These are phyloP conservation scores for Diatrype stigma DNA, from an alignment of 2,329 filamentous ascomycete genomes.

Conservation along the genomic window DNA sequence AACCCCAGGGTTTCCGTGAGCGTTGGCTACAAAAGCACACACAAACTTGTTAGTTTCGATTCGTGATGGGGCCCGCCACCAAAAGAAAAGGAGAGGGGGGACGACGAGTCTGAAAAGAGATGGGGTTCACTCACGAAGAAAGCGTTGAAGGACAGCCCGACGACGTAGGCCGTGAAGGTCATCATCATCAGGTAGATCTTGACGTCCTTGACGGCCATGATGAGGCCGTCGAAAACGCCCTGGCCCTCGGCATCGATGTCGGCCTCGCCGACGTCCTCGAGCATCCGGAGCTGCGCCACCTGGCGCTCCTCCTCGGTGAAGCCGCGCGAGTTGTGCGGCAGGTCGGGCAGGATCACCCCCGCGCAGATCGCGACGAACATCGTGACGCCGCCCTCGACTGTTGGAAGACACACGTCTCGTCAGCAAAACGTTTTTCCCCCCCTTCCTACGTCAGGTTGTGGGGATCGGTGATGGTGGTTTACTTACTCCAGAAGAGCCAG, in stretches of 20 bases:
- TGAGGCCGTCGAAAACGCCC: slow-evolving; percentile 47
- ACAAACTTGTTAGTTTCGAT: no score
- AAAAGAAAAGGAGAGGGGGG: neutral
- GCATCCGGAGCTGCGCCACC: slow-evolving; percentile 51
- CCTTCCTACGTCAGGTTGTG: neutral
- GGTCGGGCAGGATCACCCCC: slow-evolving; percentile 48
- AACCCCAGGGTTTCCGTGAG: slow-evolving; percentile 52
- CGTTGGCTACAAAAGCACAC: slow-evolving; percentile 44
- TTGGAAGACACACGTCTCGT: slow-evolving; percentile 33
- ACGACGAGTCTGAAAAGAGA: no score
- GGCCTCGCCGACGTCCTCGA: slow-evolving; percentile 54
- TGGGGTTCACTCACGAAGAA: slow-evolving; percentile 43
- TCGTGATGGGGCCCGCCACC: no score
- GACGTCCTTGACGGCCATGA: slow-evolving; percentile 55
- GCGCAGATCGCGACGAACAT: slow-evolving; percentile 44
- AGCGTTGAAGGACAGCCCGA: slow-evolving; percentile 55
- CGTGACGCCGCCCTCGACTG: slow-evolving; percentile 49
- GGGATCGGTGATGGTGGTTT: neutral
- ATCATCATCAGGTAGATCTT: slow-evolving; percentile 64
- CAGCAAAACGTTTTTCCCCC: neutral
- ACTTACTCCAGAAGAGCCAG: slow-evolving; percentile 52
- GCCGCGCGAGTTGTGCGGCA: slow-evolving; percentile 53
- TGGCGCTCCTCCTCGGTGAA: slow-evolving; percentile 55
- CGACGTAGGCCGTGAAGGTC: slow-evolving; percentile 57
- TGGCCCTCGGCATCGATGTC: slow-evolving; percentile 48